These are phyloP conservation scores for Alternaria longipes DNA, from an alignment of 2,329 filamentous ascomycete genomes.

Conservation along the genomic window DNA sequence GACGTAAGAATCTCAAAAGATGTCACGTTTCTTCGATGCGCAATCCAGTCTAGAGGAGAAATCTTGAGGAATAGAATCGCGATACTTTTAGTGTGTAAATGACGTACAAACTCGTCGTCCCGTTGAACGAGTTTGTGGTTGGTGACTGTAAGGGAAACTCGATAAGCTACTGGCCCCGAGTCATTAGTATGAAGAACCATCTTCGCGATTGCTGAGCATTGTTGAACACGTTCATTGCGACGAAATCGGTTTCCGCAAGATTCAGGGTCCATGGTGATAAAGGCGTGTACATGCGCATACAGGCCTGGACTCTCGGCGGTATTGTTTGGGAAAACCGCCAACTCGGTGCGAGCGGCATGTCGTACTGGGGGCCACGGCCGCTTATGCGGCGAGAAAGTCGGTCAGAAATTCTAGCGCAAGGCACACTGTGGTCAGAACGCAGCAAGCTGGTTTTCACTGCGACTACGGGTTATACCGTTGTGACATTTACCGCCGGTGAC, in stretches of 20 bases:
- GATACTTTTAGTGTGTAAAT: not conserved
- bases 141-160: not conserved
- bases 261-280: constrained; percentile 4
- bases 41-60: not conserved
- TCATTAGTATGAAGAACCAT: not conserved
- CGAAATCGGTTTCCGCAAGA: not conserved
- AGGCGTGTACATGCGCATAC: not conserved
- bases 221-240: not conserved
- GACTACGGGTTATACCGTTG: not conserved
- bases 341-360: constrained; percentile 11
- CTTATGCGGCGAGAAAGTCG: constrained; percentile 5
- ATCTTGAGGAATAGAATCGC: not conserved
- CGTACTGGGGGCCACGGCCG: constrained; percentile 11
- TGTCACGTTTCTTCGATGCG: not conserved
- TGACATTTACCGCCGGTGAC: not conserved
- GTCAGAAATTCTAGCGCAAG: constrained; percentile 13
- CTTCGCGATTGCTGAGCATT: not conserved
- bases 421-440: constrained; percentile 2
- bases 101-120: not conserved
- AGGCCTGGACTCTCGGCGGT: constrained; percentile 9
- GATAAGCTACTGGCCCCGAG: not conserved
- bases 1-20: not conserved
- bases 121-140: not conserved
- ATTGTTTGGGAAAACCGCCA: not conserved
- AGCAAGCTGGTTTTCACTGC: not conserved